These are phyloP conservation scores for Penicillium sp. DNA, from an alignment of 2,329 filamentous ascomycete genomes.

Conservation along the genomic window DNA sequence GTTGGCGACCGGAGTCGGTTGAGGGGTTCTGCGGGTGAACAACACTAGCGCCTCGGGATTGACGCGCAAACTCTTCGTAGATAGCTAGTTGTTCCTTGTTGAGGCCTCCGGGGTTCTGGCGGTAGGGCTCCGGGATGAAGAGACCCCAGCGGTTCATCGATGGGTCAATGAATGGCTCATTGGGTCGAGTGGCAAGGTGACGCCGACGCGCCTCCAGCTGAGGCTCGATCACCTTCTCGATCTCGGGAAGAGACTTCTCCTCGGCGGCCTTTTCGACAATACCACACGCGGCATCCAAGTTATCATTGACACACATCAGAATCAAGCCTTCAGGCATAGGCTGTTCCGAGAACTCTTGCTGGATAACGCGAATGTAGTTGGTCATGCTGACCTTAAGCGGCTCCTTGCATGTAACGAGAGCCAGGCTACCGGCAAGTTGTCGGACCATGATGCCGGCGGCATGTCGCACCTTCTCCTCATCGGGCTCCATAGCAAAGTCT, in stretches of 20 bases:
- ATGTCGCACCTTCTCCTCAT: slow-evolving; percentile 78
- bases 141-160: slow-evolving; percentile 85
- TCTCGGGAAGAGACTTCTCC: slow-evolving; percentile 86
- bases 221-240: slow-evolving; percentile 83
- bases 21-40: slow-evolving; percentile 54
- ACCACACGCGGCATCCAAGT: slow-evolving; percentile 85
- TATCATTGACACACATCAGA: slow-evolving; percentile 98
- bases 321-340: slow-evolving; percentile 91
- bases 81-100: slow-evolving; percentile 92
- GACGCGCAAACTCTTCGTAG: slow-evolving; percentile 91
- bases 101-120: slow-evolving; percentile 73
- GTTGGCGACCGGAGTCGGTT: slow-evolving; percentile 56
- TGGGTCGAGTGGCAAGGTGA: slow-evolving; percentile 69
- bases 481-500: slow-evolving; percentile 89
- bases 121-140: slow-evolving; percentile 90
- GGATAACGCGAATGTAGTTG: slow-evolving; percentile 90
- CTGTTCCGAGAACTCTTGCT: slow-evolving; percentile 59
- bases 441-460: slow-evolving; percentile 93
- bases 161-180: slow-evolving; percentile 78
- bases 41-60: slow-evolving; percentile 62
- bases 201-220: slow-evolving; percentile 73
- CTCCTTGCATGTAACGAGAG: slow-evolving; percentile 97
- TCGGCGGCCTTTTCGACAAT: slow-evolving; percentile 96
- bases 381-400: slow-evolving; percentile 93
- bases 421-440: slow-evolving; percentile 85